Base-by-base conservation (phyloP, 192 early-diverging fungal species). In the Lunasporangiospora selenospora region DNA sequence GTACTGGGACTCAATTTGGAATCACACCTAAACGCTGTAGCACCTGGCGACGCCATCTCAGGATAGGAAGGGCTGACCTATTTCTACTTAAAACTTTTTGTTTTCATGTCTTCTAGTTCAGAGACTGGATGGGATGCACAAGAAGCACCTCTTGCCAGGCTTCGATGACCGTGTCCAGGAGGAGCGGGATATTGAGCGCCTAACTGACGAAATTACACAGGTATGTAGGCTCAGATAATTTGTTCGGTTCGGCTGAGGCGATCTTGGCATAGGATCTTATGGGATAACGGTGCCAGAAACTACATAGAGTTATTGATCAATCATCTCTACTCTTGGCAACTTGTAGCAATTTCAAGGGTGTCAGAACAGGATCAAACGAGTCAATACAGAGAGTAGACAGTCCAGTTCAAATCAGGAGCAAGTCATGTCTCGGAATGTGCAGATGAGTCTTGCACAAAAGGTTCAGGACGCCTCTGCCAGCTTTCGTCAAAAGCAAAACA, bases 401-500 rank as follows among this genome's bases (percentile, higher is more conserved):
- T 73, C 66, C 16, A 26, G 54, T 21, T 79, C 85, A 39, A 82
- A 83, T 31, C 88, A 92, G 58, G 89, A 89, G 38, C 75, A 86
- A 54, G 59, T 76, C 39, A 84, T 92, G 36, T 87, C 88, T 34
- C 81, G 78, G 48, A 98, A 98, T 67, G 96, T 98, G 31, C 95
- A 97, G 67, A 88, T 84, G 50, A 89, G 89, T 44, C 78, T 98
- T 44, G 97, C 97, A 5, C 84, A 88, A 23, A 92, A 92, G 69
- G 84, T 98, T 32, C 97, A 98, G 76, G 92, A 95, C 13, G 76
- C 85, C 34, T 95, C 95, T 32, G 57, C 77, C 0, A 62, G 48
- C n/a, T 98, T 97, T 67, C 80, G 97, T 45, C 94, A 94, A 61
- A 80, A 88, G 24, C 97, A 99, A 78, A 91, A 93, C 9, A 58